These are phyloP conservation scores for Chrysoporthe deuterocubensis DNA, from an alignment of 2,329 filamentous ascomycete genomes.

Conservation along the genomic window DNA sequence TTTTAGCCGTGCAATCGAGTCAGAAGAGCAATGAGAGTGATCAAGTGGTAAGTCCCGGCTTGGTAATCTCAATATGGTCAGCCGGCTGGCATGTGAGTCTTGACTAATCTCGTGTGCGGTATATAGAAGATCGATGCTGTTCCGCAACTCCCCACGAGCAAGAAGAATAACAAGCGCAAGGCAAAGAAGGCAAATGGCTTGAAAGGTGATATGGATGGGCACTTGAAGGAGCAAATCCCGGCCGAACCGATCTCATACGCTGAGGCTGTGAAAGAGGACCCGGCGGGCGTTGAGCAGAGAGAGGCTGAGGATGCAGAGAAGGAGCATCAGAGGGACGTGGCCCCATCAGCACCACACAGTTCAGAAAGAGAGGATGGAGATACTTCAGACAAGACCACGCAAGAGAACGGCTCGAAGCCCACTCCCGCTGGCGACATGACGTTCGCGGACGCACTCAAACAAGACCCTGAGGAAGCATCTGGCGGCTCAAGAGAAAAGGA, in stretches of 20 bases:
- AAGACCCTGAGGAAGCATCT: conserved; percentile 5
- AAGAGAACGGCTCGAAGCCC: conserved; percentile 16
- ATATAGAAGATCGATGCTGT: not conserved
- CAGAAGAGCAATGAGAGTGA: not conserved
- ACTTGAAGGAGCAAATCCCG: not conserved
- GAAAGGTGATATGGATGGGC: not conserved
- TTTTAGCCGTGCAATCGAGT: conserved; percentile 20
- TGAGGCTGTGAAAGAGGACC: conserved; percentile 27
- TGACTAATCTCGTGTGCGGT: not conserved
- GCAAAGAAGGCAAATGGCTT: conserved; percentile 21
- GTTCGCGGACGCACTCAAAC: conserved; percentile 27
- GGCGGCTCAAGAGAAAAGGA: conserved; percentile 2
- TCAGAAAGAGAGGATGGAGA: not conserved
- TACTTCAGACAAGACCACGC: not conserved
- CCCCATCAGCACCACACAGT: not conserved
- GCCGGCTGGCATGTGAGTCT: not conserved
- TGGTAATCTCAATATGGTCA: not conserved
- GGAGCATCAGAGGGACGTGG: not conserved
- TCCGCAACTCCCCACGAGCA: conserved; percentile 10
- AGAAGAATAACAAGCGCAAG: conserved; percentile 28
- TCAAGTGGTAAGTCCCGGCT: conserved; percentile 11
- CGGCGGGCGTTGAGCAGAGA: conserved; percentile 13
- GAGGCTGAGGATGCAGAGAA: not conserved
- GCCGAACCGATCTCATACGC: conserved; percentile 24
- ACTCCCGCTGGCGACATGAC: conserved; percentile 25